Evolutionary conservation across 106 monocot species (phyloP).

Genomic region (Dioscorea zingiberensis): DNA sequence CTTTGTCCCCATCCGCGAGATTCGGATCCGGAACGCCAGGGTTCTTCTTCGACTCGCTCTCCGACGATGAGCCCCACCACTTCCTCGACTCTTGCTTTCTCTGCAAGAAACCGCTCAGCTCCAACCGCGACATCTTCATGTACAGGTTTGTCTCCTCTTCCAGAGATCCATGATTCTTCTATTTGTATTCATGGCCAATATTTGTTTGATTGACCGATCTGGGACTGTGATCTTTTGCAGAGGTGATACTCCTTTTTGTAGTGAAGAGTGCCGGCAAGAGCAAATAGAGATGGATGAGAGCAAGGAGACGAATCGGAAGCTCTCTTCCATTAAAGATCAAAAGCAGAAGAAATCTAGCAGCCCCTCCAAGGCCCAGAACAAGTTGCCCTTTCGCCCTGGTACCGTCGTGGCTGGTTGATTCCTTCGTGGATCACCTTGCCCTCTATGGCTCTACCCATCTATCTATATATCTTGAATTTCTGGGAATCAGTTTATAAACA

Average conservation of each 20-base stretch:
- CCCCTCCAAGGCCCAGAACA: neutral
- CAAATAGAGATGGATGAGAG: slow-evolving; percentile 50
- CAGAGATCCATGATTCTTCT: too few relatives aligned
- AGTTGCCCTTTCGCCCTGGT: neutral
- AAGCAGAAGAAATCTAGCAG: neutral
- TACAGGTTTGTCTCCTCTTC: slow-evolving; percentile 40
- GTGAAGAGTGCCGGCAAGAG: slow-evolving; percentile 46
- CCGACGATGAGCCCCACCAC: slow-evolving; percentile 30
- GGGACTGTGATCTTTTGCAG: neutral
- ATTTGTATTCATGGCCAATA: neutral
- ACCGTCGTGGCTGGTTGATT: slow-evolving; percentile 8
- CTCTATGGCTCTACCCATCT: neutral
- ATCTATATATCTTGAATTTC: neutral
- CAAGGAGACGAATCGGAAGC: slow-evolving; percentile 12
- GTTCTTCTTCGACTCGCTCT: slow-evolving; percentile 27
- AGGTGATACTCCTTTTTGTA: slow-evolving; percentile 48
- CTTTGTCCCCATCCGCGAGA: neutral
- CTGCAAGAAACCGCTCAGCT: slow-evolving; percentile 62
- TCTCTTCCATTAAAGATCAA: slow-evolving; percentile 5
- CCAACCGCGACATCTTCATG: slow-evolving; percentile 77
- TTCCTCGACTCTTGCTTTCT: slow-evolving; percentile 69
- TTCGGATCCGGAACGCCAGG: neutral
- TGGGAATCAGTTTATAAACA: too few relatives aligned
- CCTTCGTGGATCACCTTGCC: too few relatives aligned
- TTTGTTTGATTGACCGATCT: neutral